Conservation (phyloP, 192 early-diverging fungal genomes). For the Linnemannia schmuckeri region DNA sequence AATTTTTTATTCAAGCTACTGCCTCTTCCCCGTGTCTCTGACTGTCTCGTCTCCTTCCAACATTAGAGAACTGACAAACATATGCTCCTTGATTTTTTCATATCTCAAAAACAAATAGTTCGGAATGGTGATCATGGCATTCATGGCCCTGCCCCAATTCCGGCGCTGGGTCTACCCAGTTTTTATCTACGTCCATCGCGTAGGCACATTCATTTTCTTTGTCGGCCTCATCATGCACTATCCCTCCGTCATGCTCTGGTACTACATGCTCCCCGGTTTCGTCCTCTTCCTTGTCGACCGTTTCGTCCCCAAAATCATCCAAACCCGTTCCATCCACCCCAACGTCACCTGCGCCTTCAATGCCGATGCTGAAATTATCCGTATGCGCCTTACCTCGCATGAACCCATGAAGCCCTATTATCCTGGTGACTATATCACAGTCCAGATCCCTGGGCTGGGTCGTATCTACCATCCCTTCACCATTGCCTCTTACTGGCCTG, state of each 20-base stretch:
- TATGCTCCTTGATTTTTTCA: background rate
- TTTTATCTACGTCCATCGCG: slow-evolving; percentile 46
- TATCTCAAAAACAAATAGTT: slow-evolving; percentile 17
- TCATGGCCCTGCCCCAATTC: slow-evolving; percentile 40
- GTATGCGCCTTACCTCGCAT: slow-evolving; percentile 33
- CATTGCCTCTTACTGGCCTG: slow-evolving; percentile 54
- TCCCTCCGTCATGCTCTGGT: slow-evolving; percentile 52
- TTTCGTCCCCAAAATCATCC: slow-evolving; percentile 53
- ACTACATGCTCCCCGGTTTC: slow-evolving; percentile 51
- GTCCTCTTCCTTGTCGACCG: slow-evolving; percentile 50
- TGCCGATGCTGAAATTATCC: slow-evolving; percentile 48
- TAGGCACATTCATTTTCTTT: slow-evolving; percentile 36
- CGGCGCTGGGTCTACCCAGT: slow-evolving; percentile 43
- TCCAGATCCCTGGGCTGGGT: slow-evolving; percentile 45
- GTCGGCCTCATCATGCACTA: slow-evolving; percentile 55
- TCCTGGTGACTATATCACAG: slow-evolving; percentile 48
- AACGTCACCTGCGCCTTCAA: slow-evolving; percentile 36
- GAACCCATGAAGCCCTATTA: slow-evolving; percentile 57
- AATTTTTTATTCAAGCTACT: background rate
- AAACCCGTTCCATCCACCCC: slow-evolving; percentile 38
- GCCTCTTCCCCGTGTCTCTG: background rate
- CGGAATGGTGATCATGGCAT: slow-evolving; percentile 23
- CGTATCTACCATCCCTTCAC: slow-evolving; percentile 46
- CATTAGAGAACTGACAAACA: background rate
- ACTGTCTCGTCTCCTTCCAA: too few species aligned